phyloP scores from a whole-genome alignment of 208 protist genomes.

The Crithidia sp. region DNA sequence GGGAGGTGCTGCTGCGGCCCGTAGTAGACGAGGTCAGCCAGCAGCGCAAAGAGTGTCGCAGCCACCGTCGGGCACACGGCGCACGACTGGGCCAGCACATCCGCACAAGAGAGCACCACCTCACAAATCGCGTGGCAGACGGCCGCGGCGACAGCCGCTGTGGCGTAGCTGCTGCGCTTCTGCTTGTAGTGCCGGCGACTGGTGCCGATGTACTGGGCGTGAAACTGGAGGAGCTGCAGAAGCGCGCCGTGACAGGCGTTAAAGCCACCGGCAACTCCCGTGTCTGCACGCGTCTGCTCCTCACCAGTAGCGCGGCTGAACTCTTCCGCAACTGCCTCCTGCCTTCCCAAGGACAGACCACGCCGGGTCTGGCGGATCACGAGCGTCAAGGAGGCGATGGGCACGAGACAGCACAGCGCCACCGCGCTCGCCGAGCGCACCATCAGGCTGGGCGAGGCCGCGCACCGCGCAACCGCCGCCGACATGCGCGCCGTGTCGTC shows the following conservation, averaged over 20 bases:
- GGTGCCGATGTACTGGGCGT: constrained; percentile 79
- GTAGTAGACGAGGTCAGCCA: constrained; percentile 68
- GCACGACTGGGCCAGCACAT: constrained; percentile 28
- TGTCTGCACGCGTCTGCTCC: not conserved
- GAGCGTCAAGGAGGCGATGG: constrained; percentile 19
- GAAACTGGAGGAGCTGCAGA: constrained; percentile 82
- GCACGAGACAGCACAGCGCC: constrained; percentile 81
- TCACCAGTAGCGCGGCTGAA: too few species aligned
- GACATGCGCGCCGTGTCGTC: constrained; percentile 53
- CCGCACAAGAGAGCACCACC: constrained; percentile 20
- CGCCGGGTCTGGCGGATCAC: constrained; percentile 18
- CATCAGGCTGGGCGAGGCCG: constrained; percentile 71
- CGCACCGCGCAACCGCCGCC: constrained; percentile 60
- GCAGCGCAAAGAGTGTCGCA: constrained; percentile 49
- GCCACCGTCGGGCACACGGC: constrained; percentile 62
- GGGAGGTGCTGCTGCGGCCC: constrained; percentile 23
- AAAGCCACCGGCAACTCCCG: constrained; percentile 8
- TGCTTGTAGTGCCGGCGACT: constrained; percentile 41
- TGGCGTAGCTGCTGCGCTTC: constrained; percentile 48
- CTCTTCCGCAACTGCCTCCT: not conserved
- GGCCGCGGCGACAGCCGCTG: constrained; percentile 14
- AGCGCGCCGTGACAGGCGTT: constrained; percentile 81
- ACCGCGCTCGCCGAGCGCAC: constrained; percentile 75
- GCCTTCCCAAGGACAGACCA: constrained; percentile 18
- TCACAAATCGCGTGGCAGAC: constrained; percentile 30